These are phyloP conservation scores for Pythium sp. DNA, from an alignment of 352 stramenopile genomes.

Conservation along the genomic window DNA sequence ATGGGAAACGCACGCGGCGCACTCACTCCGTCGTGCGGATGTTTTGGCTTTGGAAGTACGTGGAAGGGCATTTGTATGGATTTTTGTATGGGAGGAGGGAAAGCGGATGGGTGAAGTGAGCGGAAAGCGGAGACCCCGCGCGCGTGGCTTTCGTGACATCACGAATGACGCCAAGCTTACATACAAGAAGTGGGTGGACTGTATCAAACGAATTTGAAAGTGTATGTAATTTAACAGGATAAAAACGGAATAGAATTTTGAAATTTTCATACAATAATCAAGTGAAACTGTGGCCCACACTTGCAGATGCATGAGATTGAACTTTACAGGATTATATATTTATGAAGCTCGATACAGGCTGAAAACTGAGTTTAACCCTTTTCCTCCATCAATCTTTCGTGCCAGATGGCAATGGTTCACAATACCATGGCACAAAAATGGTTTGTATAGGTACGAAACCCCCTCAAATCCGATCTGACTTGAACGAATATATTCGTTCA, in stretches of 20 bases:
- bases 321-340: no score
- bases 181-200: not conserved
- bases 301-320: no score
- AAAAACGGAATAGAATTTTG: no score
- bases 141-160: constrained; percentile 7
- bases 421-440: not conserved
- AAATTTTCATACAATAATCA: no score
- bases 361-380: not conserved
- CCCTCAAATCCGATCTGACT: not conserved
- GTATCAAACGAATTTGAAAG: not conserved
- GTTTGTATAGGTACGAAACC: not conserved
- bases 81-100: constrained; percentile 3
- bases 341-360: not conserved
- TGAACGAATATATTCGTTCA: not conserved
- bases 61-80: constrained; percentile 3
- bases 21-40: not conserved
- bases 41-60: not conserved
- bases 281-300: no score
- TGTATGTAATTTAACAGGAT: not conserved
- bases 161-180: not conserved
- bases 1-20: not conserved
- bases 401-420: not conserved
- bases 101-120: not conserved
- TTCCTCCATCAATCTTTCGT: not conserved
- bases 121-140: not conserved